A percentile compares a stretch with the other conserved stretches of the same genome.
These are phyloP conservation scores for Suillus placidus DNA, from an alignment of 768 basidiomycete species.

Conservation along the genomic window DNA sequence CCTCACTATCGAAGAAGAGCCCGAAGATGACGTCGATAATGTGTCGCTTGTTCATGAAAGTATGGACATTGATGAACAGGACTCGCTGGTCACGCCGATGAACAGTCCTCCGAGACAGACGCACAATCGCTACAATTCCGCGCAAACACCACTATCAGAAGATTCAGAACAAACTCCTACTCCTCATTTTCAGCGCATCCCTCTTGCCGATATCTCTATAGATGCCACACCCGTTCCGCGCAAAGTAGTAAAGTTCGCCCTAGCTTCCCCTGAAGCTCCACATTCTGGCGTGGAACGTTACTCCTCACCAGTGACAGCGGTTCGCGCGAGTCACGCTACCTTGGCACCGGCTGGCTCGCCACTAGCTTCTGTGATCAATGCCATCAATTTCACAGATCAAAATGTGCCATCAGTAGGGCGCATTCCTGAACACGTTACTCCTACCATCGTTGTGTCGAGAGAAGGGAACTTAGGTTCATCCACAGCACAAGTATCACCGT, in stretches of 20 bases:
- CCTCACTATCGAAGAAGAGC: slow-evolving; percentile 15
- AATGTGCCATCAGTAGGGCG: background rate
- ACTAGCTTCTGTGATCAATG: slow-evolving; percentile 33
- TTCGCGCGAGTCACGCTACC: slow-evolving; percentile 7
- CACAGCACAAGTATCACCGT: slow-evolving; percentile 9
- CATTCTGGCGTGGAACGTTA: background rate
- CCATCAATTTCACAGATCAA: slow-evolving; percentile 25
- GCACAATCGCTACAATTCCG: background rate
- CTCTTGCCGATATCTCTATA: slow-evolving; percentile 17
- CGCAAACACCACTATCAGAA: slow-evolving; percentile 9
- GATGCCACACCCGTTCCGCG: slow-evolving; percentile 20
- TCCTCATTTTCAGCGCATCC: slow-evolving; percentile 6
- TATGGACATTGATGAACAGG: slow-evolving; percentile 6
- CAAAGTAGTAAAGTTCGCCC: slow-evolving; percentile 11
- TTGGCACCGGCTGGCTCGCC: slow-evolving; percentile 27
- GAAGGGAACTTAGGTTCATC: slow-evolving; percentile 7
- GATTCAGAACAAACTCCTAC: slow-evolving; percentile 1
- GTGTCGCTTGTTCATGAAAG: slow-evolving; percentile 6
- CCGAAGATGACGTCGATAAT: slow-evolving; percentile 1
- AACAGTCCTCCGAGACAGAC: background rate
- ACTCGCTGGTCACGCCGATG: slow-evolving; percentile 6
- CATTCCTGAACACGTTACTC: background rate
- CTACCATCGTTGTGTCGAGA: slow-evolving; percentile 9
- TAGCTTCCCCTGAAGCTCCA: background rate
- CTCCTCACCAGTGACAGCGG: slow-evolving; percentile 10